Conservation (phyloP, 163 green algal genomes). For the Scenedesmus sp. region DNA sequence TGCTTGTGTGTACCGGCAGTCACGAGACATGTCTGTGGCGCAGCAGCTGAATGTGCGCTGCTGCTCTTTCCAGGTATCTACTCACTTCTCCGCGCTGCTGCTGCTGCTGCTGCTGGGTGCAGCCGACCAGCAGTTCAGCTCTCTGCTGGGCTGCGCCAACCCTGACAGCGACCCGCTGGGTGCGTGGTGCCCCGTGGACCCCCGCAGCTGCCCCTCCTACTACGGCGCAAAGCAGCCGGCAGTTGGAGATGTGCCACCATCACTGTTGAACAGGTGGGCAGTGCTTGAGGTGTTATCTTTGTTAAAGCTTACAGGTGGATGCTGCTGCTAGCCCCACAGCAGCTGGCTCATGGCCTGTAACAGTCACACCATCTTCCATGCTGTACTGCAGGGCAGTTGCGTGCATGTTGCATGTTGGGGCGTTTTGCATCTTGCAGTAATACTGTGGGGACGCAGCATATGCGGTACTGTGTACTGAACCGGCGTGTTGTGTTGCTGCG, state of each 20-base stretch:
- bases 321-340: background rate
- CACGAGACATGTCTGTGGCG: too few species aligned
- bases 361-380: too few species aligned
- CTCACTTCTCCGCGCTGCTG: background rate
- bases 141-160: background rate
- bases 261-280: background rate
- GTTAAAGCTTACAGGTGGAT: background rate
- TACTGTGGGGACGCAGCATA: background rate
- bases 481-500: too few species aligned
- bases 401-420: background rate
- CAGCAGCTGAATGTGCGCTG: too few species aligned
- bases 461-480: background rate
- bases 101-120: background rate
- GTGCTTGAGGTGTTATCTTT: background rate
- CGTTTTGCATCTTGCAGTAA: too few species aligned
- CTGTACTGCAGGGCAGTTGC: background rate
- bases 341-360: too few species aligned
- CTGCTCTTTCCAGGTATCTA: background rate
- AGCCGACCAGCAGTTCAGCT: background rate
- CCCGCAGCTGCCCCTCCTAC: constrained; percentile 17
- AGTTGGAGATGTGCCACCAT: background rate
- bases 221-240: constrained; percentile 17
- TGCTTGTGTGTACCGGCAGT: too few species aligned
- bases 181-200: constrained; percentile 21
- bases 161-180: background rate